Evolutionary conservation across 106 monocot genomes (phyloP), one percentile per base, ranked within the genome.

Genomic region (Allium fistulosum): DNA sequence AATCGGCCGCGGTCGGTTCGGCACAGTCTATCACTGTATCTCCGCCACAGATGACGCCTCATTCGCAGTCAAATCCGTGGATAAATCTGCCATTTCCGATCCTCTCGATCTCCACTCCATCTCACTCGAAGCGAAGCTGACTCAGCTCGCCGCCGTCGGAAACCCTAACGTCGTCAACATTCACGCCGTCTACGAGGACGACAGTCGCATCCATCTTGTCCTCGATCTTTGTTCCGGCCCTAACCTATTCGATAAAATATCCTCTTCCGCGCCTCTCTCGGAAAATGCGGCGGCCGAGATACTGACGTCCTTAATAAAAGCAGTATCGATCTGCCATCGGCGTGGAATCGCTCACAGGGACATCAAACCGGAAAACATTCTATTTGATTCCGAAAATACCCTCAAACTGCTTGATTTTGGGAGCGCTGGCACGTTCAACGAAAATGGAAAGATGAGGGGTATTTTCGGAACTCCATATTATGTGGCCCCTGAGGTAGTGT

Each of bases 381-480:
- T 95, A 1, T 86, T 95, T 71, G 85, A 85, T 57, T 57, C 10
- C 48, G 9, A 59, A 11, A 79, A 71, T 8, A 49, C 75, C 46
- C 56, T 84, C 47, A 53, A 66, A 72, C 81, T 95, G 45, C 81
- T 85, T 18, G 94, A 95, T 65, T 95, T 91, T 67, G 94, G 94
- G 1, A 86, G 85, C 17, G 94, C 94, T 1, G 94, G 66, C 27
- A 80, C 64, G 66, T 80, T 88, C 62, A 75, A 75, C 3, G 87
- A 75, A 28, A 79, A 76, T 45, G 52, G 52, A 48, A 7, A 16
- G 63, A 82, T 94, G 80, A 69, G 74, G 45, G 91, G 91, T 49
- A 27, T 95, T 11, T 82, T 95, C n/a, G 94, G 94, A 61, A 95
- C 94, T 22, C 94, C 91, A 58, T 88, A 83, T 77, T 95, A 95